Base-by-base conservation (phyloP, 768 basidiomycete genomes). In the Boletus reticuloceps region DNA sequence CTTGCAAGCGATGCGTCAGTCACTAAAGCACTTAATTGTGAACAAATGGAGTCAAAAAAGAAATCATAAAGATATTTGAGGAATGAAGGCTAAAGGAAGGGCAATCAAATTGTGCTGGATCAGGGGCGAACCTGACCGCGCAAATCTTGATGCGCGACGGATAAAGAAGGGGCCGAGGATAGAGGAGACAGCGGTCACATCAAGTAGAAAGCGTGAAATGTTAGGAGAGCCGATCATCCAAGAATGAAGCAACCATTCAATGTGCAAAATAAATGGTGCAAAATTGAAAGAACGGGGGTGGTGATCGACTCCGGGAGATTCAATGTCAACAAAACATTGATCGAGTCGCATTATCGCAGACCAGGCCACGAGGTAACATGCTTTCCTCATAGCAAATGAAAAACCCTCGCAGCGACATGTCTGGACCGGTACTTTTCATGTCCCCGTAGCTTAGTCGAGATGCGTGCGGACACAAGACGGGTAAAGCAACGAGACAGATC, bases 351-450 rank as follows among this genome's bases (percentile, higher is more conserved):
- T 44, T 39, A 19, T 39, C 47, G n/a, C n/a, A n/a, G n/a, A n/a
- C n/a, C n/a, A n/a, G 37, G 45, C 64, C 56, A 64, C 62, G 67
- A 60, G 66, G 67, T 14, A 40, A 48, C 53, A 37, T 54, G 64
- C 62, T 49, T 47, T 43, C 48, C 27, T 44, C 56, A 61, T 38
- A 51, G 51, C 19, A 56, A 39, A 56, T 32, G 56, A 57, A 59
- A n/a, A 53, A 59, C 61, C 55, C 55, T 64, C 37, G 53, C 48
- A 52, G 36, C 31, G 53, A 38, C 54, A 16, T 46, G 55, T 40
- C 56, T 58, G 39, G 60, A 54, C 57, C 42, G 22, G 43, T 25
- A 47, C 27, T 39, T 58, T 51, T 59, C 47, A 47, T 46, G 38
- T 29, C 55, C 37, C 58, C 56, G 46, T 41, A 50, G 63, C 51